phyloP scores from a whole-genome alignment of 2,329 filamentous ascomycete species.

The Mollisia scopiformis region DNA sequence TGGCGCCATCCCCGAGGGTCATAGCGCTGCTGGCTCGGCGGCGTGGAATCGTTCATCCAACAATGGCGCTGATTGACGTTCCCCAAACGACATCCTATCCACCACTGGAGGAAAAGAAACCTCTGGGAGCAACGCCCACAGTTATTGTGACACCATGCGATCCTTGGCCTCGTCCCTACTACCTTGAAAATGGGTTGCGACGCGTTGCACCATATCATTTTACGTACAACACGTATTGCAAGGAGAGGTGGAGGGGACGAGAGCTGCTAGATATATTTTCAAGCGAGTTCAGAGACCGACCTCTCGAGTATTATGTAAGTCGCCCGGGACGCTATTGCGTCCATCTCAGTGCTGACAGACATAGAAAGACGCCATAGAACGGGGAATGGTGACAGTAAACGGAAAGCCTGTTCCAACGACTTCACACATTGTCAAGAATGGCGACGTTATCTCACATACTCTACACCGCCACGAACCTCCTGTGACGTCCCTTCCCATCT shows the following conservation, averaged over 20 bases:
- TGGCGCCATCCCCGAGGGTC: conserved; percentile 55
- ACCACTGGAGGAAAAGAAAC: conserved; percentile 40
- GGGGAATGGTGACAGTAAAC: conserved; percentile 80
- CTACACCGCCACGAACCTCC: conserved; percentile 95
- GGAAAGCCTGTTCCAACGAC: conserved; percentile 67
- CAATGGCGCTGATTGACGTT: conserved; percentile 46
- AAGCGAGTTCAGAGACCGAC: conserved; percentile 88
- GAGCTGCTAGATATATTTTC: conserved; percentile 85
- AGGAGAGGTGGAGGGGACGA: conserved; percentile 87
- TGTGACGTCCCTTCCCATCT: conserved; percentile 78
- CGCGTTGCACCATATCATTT: conserved; percentile 86
- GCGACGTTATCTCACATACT: conserved; percentile 89
- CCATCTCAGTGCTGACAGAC: conserved; percentile 29
- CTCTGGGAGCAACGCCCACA: conserved; percentile 45
- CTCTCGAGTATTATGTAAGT: conserved; percentile 80
- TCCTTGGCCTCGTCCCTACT: conserved; percentile 71
- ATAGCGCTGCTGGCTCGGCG: conserved; percentile 53
- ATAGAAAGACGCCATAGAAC: conserved; percentile 75
- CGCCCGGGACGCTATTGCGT: conserved; percentile 11
- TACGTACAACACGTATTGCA: conserved; percentile 95
- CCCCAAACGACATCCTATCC: conserved; percentile 34
- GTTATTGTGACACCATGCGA: conserved; percentile 56
- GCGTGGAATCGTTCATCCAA: conserved; percentile 42
- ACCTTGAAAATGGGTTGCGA: conserved; percentile 80
- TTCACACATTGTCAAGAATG: conserved; percentile 78